Evolutionary conservation across 2,329 filamentous ascomycete species (phyloP).

Genomic region (Exophiala bonariae): DNA sequence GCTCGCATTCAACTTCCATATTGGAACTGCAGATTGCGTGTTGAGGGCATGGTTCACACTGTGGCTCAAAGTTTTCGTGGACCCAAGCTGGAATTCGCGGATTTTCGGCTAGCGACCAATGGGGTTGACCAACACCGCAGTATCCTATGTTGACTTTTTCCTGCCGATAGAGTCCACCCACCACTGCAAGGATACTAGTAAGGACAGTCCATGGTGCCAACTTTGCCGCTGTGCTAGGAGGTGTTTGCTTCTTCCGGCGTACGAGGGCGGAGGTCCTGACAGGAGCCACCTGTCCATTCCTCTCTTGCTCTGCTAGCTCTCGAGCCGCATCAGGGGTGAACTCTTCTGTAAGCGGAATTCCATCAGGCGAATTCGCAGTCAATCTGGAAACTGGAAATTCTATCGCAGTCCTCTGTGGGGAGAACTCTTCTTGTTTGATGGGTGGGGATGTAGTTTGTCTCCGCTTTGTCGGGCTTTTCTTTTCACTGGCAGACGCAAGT

Average conservation of each 20-base stretch:
- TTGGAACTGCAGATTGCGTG: conserved; percentile 87
- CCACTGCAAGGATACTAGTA: conserved; percentile 67
- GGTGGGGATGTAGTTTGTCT: conserved; percentile 52
- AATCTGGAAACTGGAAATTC: conserved; percentile 55
- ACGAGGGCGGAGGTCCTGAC: conserved; percentile 36
- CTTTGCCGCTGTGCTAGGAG: conserved; percentile 53
- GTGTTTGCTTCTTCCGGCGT: conserved; percentile 43
- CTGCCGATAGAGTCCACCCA: conserved; percentile 82
- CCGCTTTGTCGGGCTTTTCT: conserved; percentile 34
- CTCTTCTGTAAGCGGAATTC: conserved; percentile 76
- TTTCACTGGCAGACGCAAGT: conserved; percentile 30
- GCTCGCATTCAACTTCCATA: conserved; percentile 76
- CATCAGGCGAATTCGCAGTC: conserved; percentile 41
- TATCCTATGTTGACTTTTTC: conserved; percentile 97
- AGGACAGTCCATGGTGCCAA: conserved; percentile 72
- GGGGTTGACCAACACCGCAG: conserved; percentile 76
- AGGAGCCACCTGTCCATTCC: conserved; percentile 27
- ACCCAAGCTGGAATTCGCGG: conserved; percentile 70
- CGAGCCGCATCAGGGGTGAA: conserved; percentile 90
- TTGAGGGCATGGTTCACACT: conserved; percentile 85
- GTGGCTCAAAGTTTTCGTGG: conserved; percentile 64
- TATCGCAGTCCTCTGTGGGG: conserved; percentile 50
- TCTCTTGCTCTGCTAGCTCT: conserved; percentile 67
- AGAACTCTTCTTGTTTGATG: conserved; percentile 54
- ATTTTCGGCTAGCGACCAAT: conserved; percentile 58